Percentiles rank a stretch among this genome's conserved stretches.
These are phyloP conservation scores for Leonotis leonurus DNA, from an alignment of 257 asterid genomes.

Conservation along the genomic window DNA sequence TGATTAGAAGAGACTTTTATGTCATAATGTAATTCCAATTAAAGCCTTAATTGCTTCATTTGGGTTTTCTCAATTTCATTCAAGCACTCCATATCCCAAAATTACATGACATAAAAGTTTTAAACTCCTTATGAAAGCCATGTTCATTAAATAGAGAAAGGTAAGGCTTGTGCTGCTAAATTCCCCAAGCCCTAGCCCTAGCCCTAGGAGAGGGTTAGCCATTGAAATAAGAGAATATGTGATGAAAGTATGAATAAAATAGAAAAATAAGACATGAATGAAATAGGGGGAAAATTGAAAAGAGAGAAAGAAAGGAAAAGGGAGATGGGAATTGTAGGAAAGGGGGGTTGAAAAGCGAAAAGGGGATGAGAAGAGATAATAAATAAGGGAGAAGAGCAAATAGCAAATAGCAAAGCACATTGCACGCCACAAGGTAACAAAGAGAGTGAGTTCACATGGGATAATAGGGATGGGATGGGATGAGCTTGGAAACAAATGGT, in stretches of 20 bases:
- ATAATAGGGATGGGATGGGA: no score
- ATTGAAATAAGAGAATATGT: no score
- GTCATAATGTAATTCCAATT: conserved; percentile 26
- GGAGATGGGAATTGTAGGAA: background rate
- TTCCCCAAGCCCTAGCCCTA: no score
- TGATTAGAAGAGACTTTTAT: conserved; percentile 44
- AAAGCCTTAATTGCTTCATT: conserved; percentile 12
- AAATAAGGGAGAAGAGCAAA: background rate
- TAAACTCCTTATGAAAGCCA: background rate
- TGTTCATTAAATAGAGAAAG: background rate
- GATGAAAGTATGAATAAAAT: background rate
- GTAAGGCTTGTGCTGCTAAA: background rate
- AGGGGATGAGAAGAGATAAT: conserved; percentile 16
- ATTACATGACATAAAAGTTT: no score
- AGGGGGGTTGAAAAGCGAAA: conserved; percentile 40
- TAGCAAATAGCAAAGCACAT: no score
- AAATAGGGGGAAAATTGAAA: background rate
- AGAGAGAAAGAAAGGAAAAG: background rate
- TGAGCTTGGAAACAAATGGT: conserved; percentile 11
- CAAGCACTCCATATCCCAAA: background rate
- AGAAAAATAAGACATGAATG: background rate
- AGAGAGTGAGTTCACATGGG: conserved; percentile 21
- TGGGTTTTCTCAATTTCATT: background rate
- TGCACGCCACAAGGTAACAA: conserved; percentile 30
- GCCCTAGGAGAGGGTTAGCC: no score